Evolutionary conservation across 2,329 filamentous ascomycete genomes (phyloP).

Genomic region (Ramichloridium luteum): DNA sequence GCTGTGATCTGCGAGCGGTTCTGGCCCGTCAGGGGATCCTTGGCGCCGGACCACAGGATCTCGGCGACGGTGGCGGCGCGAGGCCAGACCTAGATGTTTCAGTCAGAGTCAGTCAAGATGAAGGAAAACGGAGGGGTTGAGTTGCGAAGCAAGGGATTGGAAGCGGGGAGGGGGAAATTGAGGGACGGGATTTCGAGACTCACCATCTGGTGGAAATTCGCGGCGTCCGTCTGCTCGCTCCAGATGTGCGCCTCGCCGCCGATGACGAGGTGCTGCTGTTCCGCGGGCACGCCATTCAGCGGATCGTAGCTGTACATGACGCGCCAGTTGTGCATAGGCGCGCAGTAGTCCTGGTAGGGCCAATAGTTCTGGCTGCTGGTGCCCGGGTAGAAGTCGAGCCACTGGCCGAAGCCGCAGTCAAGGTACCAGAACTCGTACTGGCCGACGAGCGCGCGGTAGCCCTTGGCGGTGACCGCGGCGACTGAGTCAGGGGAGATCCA

Average conservation of each 20-base stretch:
- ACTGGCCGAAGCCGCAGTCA: conserved; percentile 70
- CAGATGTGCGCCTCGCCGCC: conserved; percentile 76
- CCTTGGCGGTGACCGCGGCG: conserved; percentile 45
- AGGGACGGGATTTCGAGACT: too few species aligned
- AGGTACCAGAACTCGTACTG: conserved; percentile 66
- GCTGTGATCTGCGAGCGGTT: conserved; percentile 63
- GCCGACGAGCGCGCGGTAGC: conserved; percentile 61
- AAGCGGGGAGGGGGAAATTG: too few species aligned
- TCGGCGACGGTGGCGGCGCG: conserved; percentile 62
- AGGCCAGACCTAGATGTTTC: conserved; percentile 49
- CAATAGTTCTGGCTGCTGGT: conserved; percentile 41
- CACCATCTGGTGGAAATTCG: conserved; percentile 58
- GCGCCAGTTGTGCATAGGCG: conserved; percentile 68
- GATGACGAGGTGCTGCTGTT: conserved; percentile 54
- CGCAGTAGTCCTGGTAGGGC: conserved; percentile 73
- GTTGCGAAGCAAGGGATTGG: too few species aligned
- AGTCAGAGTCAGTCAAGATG: not conserved
- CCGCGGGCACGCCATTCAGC: conserved; percentile 46
- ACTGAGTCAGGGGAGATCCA: conserved; percentile 59
- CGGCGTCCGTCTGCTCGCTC: conserved; percentile 63
- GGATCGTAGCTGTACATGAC: conserved; percentile 74
- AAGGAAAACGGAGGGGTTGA: not conserved
- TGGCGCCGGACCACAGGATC: conserved; percentile 64
- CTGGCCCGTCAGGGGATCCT: conserved; percentile 47
- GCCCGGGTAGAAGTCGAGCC: conserved; percentile 58